Percentiles rank a stretch among this genome's conserved stretches.
phyloP scores from a whole-genome alignment of 2,329 filamentous ascomycete species.

The Blastomyces emzantsi region DNA sequence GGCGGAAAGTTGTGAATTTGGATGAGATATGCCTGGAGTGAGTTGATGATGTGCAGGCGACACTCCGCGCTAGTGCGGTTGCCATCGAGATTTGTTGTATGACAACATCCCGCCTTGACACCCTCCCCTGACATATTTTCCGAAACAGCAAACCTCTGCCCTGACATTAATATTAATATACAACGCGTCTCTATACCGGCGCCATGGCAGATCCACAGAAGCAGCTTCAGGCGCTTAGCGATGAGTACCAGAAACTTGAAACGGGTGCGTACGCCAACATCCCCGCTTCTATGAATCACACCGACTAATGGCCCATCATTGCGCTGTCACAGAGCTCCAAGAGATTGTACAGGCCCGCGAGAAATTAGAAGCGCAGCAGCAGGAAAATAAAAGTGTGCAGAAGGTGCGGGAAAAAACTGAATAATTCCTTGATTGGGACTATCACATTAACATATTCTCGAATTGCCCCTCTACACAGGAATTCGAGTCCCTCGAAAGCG shows the following conservation, averaged over 20 bases:
- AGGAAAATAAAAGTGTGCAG: conserved; percentile 84
- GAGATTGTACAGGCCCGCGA: conserved; percentile 68
- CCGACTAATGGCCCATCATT: background rate
- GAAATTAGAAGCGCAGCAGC: conserved; percentile 82
- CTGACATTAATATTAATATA: background rate
- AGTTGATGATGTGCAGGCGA: background rate
- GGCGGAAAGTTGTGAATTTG: background rate
- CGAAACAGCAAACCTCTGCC: background rate
- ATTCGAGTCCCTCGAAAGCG: conserved; percentile 67
- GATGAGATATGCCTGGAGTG: background rate
- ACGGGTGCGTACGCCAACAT: conserved; percentile 48
- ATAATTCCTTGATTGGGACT: background rate
- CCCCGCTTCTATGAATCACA: background rate
- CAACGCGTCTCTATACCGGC: background rate
- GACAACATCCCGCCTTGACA: background rate
- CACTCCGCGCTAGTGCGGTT: conserved; percentile 14
- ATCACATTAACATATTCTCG: background rate
- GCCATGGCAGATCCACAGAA: conserved; percentile 65
- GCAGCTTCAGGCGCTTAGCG: conserved; percentile 69
- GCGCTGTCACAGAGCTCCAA: conserved; percentile 60
- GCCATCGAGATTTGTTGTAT: conserved; percentile 1
- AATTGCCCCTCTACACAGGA: conserved; percentile 47
- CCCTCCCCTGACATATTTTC: background rate
- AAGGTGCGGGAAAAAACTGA: conserved; percentile 46
- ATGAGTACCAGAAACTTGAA: conserved; percentile 81